Conservation (phyloP, 768 basidiomycete genomes). For the Podaxis sp. region DNA sequence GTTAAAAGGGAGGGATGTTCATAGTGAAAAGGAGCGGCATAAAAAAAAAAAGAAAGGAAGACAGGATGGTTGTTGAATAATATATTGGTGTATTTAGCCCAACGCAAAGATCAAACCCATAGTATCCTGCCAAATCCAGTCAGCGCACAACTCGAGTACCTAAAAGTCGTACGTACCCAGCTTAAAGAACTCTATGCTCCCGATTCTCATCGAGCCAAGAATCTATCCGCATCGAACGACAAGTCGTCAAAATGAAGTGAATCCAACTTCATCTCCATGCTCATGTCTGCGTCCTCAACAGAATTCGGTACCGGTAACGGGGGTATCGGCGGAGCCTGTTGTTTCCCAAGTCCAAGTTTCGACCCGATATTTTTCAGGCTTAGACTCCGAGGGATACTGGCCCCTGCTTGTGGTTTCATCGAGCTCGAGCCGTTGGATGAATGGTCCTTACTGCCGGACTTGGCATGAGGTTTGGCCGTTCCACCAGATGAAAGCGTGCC, state of each 20-base stretch:
- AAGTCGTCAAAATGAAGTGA: constrained; percentile 73
- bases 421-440: neutral
- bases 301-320: constrained; percentile 4
- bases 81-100: neutral
- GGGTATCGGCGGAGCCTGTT: constrained; percentile 3
- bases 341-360: constrained; percentile 7
- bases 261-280: constrained; percentile 67
- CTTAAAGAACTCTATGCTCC: neutral
- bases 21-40: neutral
- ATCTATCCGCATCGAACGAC: constrained; percentile 64
- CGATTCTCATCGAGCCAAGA: constrained; percentile 23
- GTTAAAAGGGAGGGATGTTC: neutral
- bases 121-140: neutral
- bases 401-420: neutral
- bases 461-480: neutral
- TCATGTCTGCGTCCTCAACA: constrained; percentile 36
- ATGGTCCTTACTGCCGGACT: neutral
- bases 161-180: neutral
- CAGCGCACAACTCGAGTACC: neutral
- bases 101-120: neutral
- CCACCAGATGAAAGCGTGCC: constrained; percentile 3
- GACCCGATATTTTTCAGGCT: constrained; percentile 13
- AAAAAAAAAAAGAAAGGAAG: neutral
- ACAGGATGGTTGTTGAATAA: neutral
- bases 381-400: constrained; percentile 8